A percentile compares a stretch with the other conserved stretches of the same genome.
These are phyloP conservation scores for Linum usitatissimum DNA, from an alignment of 345 rosid genomes.

Conservation along the genomic window DNA sequence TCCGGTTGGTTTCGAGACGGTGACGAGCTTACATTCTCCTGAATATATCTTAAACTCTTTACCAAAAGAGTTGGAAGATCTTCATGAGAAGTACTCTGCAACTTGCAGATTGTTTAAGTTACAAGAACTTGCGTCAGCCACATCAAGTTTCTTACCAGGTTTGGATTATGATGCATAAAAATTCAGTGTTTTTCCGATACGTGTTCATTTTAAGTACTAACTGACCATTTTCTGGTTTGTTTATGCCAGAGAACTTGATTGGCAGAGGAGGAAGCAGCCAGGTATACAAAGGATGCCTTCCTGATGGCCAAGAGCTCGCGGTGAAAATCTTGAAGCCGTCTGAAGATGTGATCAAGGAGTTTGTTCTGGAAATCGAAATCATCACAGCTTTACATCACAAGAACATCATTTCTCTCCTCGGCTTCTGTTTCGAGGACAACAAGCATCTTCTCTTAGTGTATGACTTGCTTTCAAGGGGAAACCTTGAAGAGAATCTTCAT, in stretches of 20 bases:
- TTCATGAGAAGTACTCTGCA: constrained; percentile 23
- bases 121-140: constrained; percentile 9
- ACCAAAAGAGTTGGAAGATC: constrained; percentile 22
- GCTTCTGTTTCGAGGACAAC: constrained; percentile 6
- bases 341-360: constrained; percentile 7
- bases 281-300: constrained; percentile 9
- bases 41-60: constrained; percentile 17
- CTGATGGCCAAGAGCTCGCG: constrained; percentile 7
- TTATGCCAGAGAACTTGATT: constrained; percentile 4
- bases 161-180: neutral
- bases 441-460: constrained; percentile 5
- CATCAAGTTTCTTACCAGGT: constrained; percentile 8
- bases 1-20: constrained; percentile 27
- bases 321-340: constrained; percentile 8
- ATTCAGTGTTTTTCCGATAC: neutral
- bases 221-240: neutral
- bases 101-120: constrained; percentile 21
- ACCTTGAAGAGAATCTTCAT: constrained; percentile 11
- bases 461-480: constrained; percentile 9
- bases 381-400: constrained; percentile 10
- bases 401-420: constrained; percentile 7
- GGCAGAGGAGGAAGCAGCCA: constrained; percentile 9
- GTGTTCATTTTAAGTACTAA: neutral
- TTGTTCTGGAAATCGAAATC: constrained; percentile 11
- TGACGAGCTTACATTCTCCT: constrained; percentile 19